Conservation (phyloP, 2,329 filamentous ascomycete species). For the Aspergillus persii region DNA sequence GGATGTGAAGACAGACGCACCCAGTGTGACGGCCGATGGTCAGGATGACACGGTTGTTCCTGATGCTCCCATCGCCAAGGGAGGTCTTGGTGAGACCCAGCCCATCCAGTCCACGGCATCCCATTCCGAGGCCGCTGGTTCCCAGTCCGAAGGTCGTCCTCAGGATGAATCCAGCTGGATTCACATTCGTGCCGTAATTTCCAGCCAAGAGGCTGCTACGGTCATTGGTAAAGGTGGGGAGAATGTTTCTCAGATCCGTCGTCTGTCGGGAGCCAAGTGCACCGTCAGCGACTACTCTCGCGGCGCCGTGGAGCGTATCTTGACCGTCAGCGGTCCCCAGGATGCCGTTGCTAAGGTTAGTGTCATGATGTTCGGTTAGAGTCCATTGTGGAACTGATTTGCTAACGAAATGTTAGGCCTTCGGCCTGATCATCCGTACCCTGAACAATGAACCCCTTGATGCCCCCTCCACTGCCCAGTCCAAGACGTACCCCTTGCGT, state of each 20-base stretch:
- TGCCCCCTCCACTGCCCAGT: conserved; percentile 83
- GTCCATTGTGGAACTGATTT: neutral
- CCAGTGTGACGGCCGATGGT: conserved; percentile 24
- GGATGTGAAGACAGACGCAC: conserved; percentile 24
- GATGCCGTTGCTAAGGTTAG: conserved; percentile 93
- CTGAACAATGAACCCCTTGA: conserved; percentile 94
- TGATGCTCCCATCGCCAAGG: conserved; percentile 60
- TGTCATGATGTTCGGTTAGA: conserved; percentile 22
- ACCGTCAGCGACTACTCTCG: conserved; percentile 98
- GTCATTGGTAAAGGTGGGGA: conserved; percentile 98
- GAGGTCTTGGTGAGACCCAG: conserved; percentile 52
- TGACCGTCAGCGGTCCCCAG: conserved; percentile 94
- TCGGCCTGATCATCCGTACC: conserved; percentile 95
- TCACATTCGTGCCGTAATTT: conserved; percentile 94
- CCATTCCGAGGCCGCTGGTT: conserved; percentile 50
- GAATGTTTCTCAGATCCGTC: conserved; percentile 95
- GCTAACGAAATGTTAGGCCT: conserved; percentile 61
- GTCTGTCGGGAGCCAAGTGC: conserved; percentile 94
- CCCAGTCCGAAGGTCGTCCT: conserved; percentile 47
- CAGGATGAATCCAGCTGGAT: conserved; percentile 96
- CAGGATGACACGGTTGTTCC: conserved; percentile 69
- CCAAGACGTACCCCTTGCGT: conserved; percentile 95
- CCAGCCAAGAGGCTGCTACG: conserved; percentile 93
- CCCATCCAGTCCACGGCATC: conserved; percentile 58
- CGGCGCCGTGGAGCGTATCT: conserved; percentile 92